These are phyloP conservation scores for Isatis lusitanica DNA, from an alignment of 441 rosid species.

Conservation along the genomic window DNA sequence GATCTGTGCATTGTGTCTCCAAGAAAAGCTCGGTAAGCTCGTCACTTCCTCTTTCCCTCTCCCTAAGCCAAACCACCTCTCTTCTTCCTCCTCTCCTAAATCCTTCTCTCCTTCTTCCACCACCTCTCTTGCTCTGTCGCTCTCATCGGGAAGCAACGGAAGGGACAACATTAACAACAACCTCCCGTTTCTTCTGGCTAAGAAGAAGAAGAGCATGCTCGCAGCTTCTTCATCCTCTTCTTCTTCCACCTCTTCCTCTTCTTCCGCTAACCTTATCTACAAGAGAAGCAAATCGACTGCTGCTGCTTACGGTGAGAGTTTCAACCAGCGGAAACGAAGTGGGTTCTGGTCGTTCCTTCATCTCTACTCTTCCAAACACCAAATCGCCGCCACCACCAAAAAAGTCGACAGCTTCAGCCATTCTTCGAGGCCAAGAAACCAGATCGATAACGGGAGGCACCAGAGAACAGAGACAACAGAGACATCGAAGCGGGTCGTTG, in stretches of 20 bases:
- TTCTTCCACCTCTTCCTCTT: slow-evolving; percentile 36
- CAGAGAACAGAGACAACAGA: slow-evolving; percentile 11
- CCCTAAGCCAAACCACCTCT: slow-evolving; percentile 52
- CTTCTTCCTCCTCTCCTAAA: slow-evolving; percentile 61
- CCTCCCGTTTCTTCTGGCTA: slow-evolving; percentile 71
- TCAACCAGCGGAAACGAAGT: slow-evolving; percentile 48
- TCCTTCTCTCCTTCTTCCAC: slow-evolving; percentile 35
- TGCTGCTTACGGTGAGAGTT: slow-evolving; percentile 33
- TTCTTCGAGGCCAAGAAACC: slow-evolving; percentile 19
- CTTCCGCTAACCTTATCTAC: slow-evolving; percentile 50
- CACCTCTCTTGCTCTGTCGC: slow-evolving; percentile 42
- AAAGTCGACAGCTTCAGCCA: slow-evolving; percentile 33
- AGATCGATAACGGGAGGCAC: slow-evolving; percentile 2
- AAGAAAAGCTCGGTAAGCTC: slow-evolving; percentile 95
- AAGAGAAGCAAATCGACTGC: slow-evolving; percentile 82
- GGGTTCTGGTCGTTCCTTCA: slow-evolving; percentile 93
- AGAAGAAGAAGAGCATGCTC: slow-evolving; percentile 75
- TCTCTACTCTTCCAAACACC: slow-evolving; percentile 43
- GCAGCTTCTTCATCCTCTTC: slow-evolving; percentile 44
- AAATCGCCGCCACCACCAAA: slow-evolving; percentile 28
- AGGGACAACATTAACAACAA: slow-evolving; percentile 25
- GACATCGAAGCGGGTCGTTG: slow-evolving; percentile 8
- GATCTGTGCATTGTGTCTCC: slow-evolving; percentile 93
- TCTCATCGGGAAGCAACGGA: slow-evolving; percentile 29
- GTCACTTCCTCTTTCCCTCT: slow-evolving; percentile 82